Percentiles rank a stretch among this genome's conserved stretches.
Evolutionary conservation across 139 green algal genomes (phyloP).

Genomic region (Chlamydomonas urium): DNA sequence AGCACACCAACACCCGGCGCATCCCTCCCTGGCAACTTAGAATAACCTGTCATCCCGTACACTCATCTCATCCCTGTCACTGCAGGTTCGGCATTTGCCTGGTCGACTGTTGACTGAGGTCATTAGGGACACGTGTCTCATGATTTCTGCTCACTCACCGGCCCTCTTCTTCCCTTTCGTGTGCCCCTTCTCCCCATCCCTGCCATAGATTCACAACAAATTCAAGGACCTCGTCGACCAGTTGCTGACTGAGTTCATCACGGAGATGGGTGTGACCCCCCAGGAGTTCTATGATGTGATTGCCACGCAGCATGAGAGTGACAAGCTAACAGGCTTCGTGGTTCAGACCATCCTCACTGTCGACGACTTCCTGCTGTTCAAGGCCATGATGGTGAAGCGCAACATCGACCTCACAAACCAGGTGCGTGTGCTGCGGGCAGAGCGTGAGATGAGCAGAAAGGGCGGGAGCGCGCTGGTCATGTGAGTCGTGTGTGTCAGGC

Average conservation of each 20-base stretch:
- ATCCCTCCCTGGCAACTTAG: no score
- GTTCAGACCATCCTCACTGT: constrained; percentile 60
- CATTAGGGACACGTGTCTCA: not conserved
- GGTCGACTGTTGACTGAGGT: not conserved
- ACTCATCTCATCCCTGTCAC: not conserved
- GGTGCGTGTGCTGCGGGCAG: constrained; percentile 21
- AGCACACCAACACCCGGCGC: no score
- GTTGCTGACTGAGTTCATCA: constrained; percentile 52
- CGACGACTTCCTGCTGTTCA: constrained; percentile 70
- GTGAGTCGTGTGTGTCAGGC: no score
- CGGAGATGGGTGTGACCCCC: constrained; percentile 43
- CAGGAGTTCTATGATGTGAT: constrained; percentile 44
- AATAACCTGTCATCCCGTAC: no score
- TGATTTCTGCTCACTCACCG: no score
- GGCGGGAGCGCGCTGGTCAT: not conserved
- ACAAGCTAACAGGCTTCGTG: constrained; percentile 41
- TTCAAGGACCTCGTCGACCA: constrained; percentile 59
- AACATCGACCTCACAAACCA: constrained; percentile 64
- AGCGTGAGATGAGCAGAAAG: not conserved
- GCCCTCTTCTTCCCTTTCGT: no score
- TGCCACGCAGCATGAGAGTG: constrained; percentile 10
- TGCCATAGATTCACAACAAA: constrained; percentile 35
- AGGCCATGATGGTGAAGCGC: constrained; percentile 63
- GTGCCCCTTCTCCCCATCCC: no score
- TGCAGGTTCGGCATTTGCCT: not conserved